Percentiles rank a stretch among this genome's conserved stretches.
phyloP scores from a whole-genome alignment of 148 eudicot genomes.

The Euryodendron excelsum region DNA sequence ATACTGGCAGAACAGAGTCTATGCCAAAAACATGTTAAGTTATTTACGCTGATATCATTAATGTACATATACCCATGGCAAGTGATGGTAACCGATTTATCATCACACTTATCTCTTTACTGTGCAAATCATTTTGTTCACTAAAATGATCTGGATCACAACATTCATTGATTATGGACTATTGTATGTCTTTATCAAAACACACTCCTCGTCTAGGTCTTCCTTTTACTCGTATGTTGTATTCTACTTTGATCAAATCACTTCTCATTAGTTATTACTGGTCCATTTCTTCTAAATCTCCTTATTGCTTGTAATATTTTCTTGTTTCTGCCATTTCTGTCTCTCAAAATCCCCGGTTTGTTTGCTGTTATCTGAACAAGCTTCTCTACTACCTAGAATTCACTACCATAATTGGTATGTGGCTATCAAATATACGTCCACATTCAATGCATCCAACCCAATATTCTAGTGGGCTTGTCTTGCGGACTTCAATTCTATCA shows the following conservation, averaged over 20 bases:
- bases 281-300: neutral
- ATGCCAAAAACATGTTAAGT: neutral
- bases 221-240: neutral
- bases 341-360: no score
- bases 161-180: neutral
- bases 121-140: conserved; percentile 3
- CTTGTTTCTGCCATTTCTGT: no score
- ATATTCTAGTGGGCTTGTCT: no score
- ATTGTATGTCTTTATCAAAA: neutral
- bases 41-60: neutral
- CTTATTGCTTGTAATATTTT: no score
- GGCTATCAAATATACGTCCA: neutral
- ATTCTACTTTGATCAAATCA: neutral
- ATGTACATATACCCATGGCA: neutral
- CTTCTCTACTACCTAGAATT: neutral
- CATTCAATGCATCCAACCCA: neutral
- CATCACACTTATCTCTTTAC: neutral
- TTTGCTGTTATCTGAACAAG: neutral
- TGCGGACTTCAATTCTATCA: neutral
- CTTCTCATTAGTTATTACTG: neutral
- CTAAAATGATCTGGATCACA: neutral
- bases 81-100: neutral
- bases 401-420: neutral
- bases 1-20: neutral
- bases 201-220: neutral